Percentiles rank a stretch among this genome's conserved stretches.
Evolutionary conservation across 2,329 filamentous ascomycete species (phyloP).

Genomic region (Trichoderma sp.): DNA sequence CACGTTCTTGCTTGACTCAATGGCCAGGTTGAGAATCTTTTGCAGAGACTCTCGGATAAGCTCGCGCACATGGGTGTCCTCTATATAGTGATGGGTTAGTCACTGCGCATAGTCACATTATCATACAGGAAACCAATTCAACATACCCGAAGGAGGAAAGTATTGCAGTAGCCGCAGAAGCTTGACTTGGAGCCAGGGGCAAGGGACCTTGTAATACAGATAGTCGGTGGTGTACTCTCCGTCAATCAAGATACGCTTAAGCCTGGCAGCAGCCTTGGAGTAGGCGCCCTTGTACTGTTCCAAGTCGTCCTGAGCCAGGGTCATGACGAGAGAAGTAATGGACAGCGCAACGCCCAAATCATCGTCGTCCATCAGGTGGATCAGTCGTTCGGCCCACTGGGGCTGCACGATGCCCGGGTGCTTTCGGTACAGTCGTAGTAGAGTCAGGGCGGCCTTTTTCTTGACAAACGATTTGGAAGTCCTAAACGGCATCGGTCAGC

Average conservation of each 20-base stretch:
- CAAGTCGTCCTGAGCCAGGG: constrained; percentile 88
- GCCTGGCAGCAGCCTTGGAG: constrained; percentile 83
- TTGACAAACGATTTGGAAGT: constrained; percentile 96
- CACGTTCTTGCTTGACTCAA: constrained; percentile 96
- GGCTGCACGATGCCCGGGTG: constrained; percentile 90
- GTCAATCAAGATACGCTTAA: constrained; percentile 90
- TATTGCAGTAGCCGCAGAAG: constrained; percentile 89
- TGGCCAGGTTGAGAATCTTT: constrained; percentile 84
- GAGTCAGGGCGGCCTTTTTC: constrained; percentile 95
- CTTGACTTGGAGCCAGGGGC: constrained; percentile 97
- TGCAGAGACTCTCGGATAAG: constrained; percentile 91
- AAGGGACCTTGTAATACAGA: constrained; percentile 99
- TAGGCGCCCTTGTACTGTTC: constrained; percentile 94
- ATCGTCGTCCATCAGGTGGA: constrained; percentile 96
- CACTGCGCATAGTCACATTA: background rate
- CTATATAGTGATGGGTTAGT: constrained; percentile 47
- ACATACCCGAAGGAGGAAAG: constrained; percentile 85
- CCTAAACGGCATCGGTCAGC: constrained; percentile 33
- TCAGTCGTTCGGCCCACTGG: constrained; percentile 96
- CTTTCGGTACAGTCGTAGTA: constrained; percentile 92
- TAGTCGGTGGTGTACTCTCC: constrained; percentile 89
- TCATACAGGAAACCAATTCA: background rate
- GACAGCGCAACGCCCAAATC: constrained; percentile 95
- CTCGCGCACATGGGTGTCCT: constrained; percentile 87
- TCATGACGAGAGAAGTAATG: constrained; percentile 93